Conservation (phyloP, 371 early-diverging fungal genomes). For the Mucor racemosus region DNA sequence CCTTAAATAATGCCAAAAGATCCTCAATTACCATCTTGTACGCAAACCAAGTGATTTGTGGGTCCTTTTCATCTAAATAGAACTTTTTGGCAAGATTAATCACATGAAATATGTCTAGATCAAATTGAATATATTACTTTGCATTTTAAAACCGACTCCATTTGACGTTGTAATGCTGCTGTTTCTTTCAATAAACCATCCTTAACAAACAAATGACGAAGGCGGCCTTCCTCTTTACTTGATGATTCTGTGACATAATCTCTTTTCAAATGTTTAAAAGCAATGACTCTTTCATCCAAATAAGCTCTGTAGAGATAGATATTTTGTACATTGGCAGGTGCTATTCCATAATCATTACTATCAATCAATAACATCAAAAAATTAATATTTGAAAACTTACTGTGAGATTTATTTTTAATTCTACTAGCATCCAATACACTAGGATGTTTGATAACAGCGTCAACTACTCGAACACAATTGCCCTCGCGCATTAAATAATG, state of each 20-base stretch:
- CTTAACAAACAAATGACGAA: constrained; percentile 62
- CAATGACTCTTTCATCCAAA: constrained; percentile 79
- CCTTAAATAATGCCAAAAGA: constrained; percentile 82
- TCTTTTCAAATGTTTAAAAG: constrained; percentile 73
- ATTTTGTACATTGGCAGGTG: constrained; percentile 67
- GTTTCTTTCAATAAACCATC: constrained; percentile 80
- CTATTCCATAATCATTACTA: constrained; percentile 13
- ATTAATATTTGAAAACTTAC: constrained; percentile 24
- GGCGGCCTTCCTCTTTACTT: constrained; percentile 45
- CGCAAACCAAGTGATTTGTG: constrained; percentile 84
- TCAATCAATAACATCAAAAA: background rate
- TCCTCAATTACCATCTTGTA: constrained; percentile 86
- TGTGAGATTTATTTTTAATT: constrained; percentile 67
- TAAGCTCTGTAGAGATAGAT: constrained; percentile 84
- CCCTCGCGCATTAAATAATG: constrained; percentile 89
- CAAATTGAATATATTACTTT: constrained; percentile 48
- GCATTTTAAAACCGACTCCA: constrained; percentile 78
- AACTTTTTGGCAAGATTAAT: constrained; percentile 56
- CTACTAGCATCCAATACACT: constrained; percentile 62
- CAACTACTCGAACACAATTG: constrained; percentile 70
- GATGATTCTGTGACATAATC: constrained; percentile 65
- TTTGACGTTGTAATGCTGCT: constrained; percentile 75
- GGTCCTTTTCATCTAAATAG: constrained; percentile 81
- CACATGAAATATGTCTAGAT: no score
- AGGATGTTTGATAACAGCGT: constrained; percentile 61